Conservation (phyloP, 495 filamentous ascomycete genomes). For the Penicillium roqueforti region DNA sequence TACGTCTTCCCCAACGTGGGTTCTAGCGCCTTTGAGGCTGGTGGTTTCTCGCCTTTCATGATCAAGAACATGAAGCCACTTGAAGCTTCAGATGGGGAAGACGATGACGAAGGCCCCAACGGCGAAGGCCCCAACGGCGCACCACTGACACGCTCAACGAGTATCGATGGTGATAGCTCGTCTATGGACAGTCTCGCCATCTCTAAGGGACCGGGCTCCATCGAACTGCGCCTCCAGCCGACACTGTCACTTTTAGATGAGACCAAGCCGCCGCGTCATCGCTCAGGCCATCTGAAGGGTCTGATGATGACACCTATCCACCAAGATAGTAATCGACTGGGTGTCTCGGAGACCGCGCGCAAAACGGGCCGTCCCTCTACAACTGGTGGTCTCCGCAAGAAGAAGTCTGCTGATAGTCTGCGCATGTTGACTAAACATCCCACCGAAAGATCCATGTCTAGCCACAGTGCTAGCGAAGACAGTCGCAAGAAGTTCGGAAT, state of each 20-base stretch:
- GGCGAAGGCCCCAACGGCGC: slow-evolving; percentile 29
- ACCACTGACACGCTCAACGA: slow-evolving; percentile 25
- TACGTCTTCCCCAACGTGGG: slow-evolving; percentile 90
- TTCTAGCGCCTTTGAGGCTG: slow-evolving; percentile 54
- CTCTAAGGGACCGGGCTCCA: slow-evolving; percentile 57
- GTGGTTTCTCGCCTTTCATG: slow-evolving; percentile 75
- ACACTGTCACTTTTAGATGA: slow-evolving; percentile 64
- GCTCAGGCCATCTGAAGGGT: slow-evolving; percentile 42
- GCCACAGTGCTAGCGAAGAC: slow-evolving; percentile 52
- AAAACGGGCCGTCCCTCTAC: slow-evolving; percentile 29
- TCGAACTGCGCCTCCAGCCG: slow-evolving; percentile 73
- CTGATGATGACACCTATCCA: slow-evolving; percentile 38
- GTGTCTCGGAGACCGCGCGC: slow-evolving; percentile 20
- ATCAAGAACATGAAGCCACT: slow-evolving; percentile 68
- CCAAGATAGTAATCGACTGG: slow-evolving; percentile 44
- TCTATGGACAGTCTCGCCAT: slow-evolving; percentile 33
- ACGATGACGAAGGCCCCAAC: slow-evolving; percentile 40
- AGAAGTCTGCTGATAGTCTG: slow-evolving; percentile 65
- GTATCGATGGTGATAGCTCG: slow-evolving; percentile 25
- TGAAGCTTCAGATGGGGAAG: slow-evolving; percentile 53
- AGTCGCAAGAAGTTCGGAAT: slow-evolving; percentile 55
- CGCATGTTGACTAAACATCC: slow-evolving; percentile 46
- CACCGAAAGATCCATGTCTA: slow-evolving; percentile 42
- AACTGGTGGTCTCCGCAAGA: slow-evolving; percentile 47
- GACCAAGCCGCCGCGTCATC: slow-evolving; percentile 30